These are phyloP conservation scores for Kodamaea leandrae DNA, from an alignment of 805 yeast genomes.

Conservation along the genomic window DNA sequence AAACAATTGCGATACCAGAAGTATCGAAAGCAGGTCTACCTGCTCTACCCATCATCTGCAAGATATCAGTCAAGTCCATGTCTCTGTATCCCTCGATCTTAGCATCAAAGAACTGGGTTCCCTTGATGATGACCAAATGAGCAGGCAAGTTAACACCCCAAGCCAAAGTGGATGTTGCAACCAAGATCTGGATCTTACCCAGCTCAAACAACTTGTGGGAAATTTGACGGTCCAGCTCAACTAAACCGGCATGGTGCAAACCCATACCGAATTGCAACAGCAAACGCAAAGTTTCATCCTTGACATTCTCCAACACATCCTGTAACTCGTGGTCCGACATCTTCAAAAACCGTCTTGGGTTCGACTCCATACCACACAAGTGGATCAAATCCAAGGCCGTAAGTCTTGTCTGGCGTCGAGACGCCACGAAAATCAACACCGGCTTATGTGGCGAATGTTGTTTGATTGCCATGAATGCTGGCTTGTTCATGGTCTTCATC, in stretches of 20 bases:
- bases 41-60: conserved; percentile 77
- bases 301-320: conserved; percentile 50
- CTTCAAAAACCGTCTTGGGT: conserved; percentile 66
- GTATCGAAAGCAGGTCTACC: conserved; percentile 82
- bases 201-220: conserved; percentile 68
- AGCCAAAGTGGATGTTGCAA: conserved; percentile 81
- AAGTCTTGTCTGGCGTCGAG: conserved; percentile 76
- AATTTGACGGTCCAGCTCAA: conserved; percentile 66
- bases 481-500: conserved; percentile 86
- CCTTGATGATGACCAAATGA: conserved; percentile 72
- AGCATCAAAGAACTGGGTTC: conserved; percentile 65
- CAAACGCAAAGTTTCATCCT: conserved; percentile 77
- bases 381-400: conserved; percentile 78
- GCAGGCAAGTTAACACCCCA: conserved; percentile 89
- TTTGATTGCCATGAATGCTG: conserved; percentile 88
- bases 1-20: conserved; percentile 73
- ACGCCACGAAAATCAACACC: conserved; percentile 79
- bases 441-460: conserved; percentile 88
- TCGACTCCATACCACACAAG: conserved; percentile 73
- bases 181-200: conserved; percentile 67
- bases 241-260: conserved; percentile 79
- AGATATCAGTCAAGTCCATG: conserved; percentile 78
- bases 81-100: conserved; percentile 69
- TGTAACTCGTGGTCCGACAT: conserved; percentile 65
- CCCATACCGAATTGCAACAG: conserved; percentile 79